Conservation (phyloP, 192 early-diverging fungal species). For the Mortierella antarctica region DNA sequence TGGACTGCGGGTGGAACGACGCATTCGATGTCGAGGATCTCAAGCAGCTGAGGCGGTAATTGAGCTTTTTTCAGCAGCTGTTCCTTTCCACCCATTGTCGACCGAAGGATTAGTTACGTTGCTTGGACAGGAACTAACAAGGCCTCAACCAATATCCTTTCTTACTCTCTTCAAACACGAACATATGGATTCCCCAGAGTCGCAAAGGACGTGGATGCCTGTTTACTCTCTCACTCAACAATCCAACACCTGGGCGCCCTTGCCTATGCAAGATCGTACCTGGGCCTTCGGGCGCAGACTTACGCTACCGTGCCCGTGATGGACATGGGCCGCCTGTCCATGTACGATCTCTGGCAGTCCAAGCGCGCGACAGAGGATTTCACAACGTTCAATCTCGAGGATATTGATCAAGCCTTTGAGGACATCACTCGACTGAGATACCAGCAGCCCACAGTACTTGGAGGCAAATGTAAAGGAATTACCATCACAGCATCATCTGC, state of each 20-base stretch:
- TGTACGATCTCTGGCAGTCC: constrained; percentile 85
- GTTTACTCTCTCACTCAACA: constrained; percentile 91
- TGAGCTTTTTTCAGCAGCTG: neutral
- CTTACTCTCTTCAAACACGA: neutral
- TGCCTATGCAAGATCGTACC: constrained; percentile 78
- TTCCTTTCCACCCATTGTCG: neutral
- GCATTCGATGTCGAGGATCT: constrained; percentile 79
- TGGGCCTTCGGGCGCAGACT: constrained; percentile 86
- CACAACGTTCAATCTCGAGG: constrained; percentile 76
- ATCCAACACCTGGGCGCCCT: constrained; percentile 89
- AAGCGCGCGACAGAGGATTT: constrained; percentile 78
- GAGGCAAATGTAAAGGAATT: constrained; percentile 84
- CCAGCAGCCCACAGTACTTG: constrained; percentile 82
- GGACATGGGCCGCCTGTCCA: constrained; percentile 87
- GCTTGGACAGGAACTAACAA: neutral
- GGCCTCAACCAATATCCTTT: neutral
- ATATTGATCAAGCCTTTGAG: constrained; percentile 89
- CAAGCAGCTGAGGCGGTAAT: constrained; percentile 30
- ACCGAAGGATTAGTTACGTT: neutral
- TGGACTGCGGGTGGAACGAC: constrained; percentile 96
- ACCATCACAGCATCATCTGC: constrained; percentile 91
- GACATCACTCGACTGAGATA: constrained; percentile 84
- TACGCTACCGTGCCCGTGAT: constrained; percentile 94
- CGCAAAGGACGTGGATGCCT: constrained; percentile 89
- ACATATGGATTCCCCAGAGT: constrained; percentile 59